Conservation (phyloP, 768 basidiomycete species). For the Termitomyces eurrhizus region DNA sequence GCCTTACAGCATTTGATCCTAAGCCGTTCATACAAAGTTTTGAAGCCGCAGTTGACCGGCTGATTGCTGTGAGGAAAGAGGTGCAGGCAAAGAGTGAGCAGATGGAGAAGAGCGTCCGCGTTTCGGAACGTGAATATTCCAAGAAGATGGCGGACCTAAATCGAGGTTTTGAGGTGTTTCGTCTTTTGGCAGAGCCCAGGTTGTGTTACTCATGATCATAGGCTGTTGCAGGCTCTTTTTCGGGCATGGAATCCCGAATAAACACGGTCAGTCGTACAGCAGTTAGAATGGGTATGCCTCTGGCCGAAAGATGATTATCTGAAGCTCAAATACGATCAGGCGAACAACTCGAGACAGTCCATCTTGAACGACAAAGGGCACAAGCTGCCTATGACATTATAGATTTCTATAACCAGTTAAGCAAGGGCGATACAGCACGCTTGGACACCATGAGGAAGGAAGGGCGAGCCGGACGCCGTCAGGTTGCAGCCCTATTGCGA, state of each 20-base stretch:
- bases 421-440: conserved; percentile 70
- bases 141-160: conserved; percentile 93
- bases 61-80: conserved; percentile 84
- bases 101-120: conserved; percentile 86
- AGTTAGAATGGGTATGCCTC: conserved; percentile 76
- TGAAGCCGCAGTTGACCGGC: conserved; percentile 83
- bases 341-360: conserved; percentile 93
- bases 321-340: conserved; percentile 40
- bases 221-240: conserved; percentile 86
- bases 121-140: conserved; percentile 90
- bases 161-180: conserved; percentile 81
- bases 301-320: not conserved
- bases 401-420: conserved; percentile 91
- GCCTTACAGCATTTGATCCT: conserved; percentile 78
- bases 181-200: not conserved
- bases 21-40: conserved; percentile 91
- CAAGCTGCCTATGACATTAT: conserved; percentile 94
- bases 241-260: conserved; percentile 87
- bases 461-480: conserved; percentile 81
- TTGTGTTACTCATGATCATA: conserved; percentile 27
- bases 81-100: conserved; percentile 88
- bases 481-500: conserved; percentile 84
- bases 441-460: conserved; percentile 81
- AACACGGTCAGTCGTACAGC: conserved; percentile 93
- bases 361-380: conserved; percentile 86